phyloP scores from a whole-genome alignment of 202 grass and related monocot genomes.

The Hordeum pubiflorum region DNA sequence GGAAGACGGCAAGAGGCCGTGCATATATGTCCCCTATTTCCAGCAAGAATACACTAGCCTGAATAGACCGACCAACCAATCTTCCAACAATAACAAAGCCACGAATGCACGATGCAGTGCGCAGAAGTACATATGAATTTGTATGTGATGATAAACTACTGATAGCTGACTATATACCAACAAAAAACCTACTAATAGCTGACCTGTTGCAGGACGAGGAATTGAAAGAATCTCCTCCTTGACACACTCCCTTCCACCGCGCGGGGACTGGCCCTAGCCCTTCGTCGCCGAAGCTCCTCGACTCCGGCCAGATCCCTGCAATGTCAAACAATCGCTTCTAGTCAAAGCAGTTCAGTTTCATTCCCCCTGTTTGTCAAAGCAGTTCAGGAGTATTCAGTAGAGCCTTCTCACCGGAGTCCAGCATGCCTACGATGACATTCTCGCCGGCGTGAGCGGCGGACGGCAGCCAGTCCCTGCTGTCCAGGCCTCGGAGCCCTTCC shows the following conservation, averaged over 20 bases:
- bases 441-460: conserved; percentile 33
- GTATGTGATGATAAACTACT: background rate
- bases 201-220: conserved; percentile 74
- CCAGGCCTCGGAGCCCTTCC: conserved; percentile 31
- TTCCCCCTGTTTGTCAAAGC: too few relatives aligned
- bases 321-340: background rate
- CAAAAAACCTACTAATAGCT: background rate
- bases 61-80: background rate
- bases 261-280: conserved; percentile 56
- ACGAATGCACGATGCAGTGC: background rate
- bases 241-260: conserved; percentile 68
- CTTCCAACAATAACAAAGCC: background rate
- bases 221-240: conserved; percentile 65
- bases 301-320: conserved; percentile 88
- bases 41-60: background rate
- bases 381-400: background rate
- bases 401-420: conserved; percentile 66
- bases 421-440: conserved; percentile 80
- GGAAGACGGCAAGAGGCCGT: background rate
- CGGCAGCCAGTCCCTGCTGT: conserved; percentile 27
- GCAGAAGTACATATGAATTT: background rate
- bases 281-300: conserved; percentile 65
- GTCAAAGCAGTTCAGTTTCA: background rate
- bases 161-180: background rate
- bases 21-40: background rate